A percentile compares a stretch with the other conserved stretches of the same genome.
Conservation (phyloP, 108 stramenopile genomes). For the Skeletonema tropicum region DNA sequence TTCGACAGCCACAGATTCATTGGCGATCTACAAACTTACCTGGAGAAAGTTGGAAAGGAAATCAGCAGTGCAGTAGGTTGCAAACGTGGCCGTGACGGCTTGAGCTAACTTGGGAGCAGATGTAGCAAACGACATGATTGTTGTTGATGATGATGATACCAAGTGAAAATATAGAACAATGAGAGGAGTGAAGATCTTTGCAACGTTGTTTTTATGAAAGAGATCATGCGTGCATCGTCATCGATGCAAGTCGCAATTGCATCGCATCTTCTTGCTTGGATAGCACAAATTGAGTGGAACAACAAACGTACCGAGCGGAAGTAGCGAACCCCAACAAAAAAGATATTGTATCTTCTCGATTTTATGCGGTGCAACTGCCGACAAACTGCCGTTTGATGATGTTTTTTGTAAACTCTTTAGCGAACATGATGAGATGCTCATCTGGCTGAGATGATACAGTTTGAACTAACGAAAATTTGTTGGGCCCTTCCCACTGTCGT, state of each 20-base stretch:
- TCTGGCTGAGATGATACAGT: too few species aligned
- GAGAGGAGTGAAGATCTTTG: too few species aligned
- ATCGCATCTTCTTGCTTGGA: too few species aligned
- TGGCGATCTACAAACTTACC: slow-evolving; percentile 20
- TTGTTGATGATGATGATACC: not conserved
- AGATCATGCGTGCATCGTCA: too few species aligned
- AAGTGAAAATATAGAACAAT: not conserved
- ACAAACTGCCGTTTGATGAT: not conserved
- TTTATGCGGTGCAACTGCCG: not conserved
- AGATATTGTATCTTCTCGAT: not conserved
- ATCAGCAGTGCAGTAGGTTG: slow-evolving; percentile 53
- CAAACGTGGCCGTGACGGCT: slow-evolving; percentile 39
- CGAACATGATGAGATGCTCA: not conserved
- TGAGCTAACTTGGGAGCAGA: not conserved
- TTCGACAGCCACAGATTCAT: too few species aligned
- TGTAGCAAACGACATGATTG: not conserved
- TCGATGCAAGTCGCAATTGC: not conserved
- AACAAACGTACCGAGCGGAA: too few species aligned
- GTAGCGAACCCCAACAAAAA: not conserved
- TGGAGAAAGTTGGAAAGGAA: slow-evolving; percentile 61
- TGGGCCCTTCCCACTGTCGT: too few species aligned
- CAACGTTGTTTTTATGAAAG: too few species aligned
- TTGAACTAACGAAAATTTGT: too few species aligned
- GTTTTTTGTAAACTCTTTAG: not conserved
- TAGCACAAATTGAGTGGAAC: too few species aligned